A percentile compares a stretch with the other conserved stretches of the same genome.
Conservation (phyloP, 768 basidiomycete genomes). For the Rhodotorula toruloides region DNA sequence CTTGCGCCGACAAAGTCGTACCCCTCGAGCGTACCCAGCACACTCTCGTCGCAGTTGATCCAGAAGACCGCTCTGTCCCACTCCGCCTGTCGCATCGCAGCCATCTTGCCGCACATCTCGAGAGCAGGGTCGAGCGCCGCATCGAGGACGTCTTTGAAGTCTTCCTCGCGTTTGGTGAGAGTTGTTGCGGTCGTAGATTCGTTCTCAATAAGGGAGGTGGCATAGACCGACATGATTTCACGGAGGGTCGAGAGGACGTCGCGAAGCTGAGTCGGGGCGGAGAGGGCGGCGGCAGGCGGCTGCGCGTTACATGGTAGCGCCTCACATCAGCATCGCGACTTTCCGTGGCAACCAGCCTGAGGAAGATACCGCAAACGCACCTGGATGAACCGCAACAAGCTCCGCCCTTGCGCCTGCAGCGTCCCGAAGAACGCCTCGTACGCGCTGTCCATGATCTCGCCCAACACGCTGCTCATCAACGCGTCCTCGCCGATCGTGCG, state of each 20-base stretch:
- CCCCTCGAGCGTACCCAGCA: conserved; percentile 58
- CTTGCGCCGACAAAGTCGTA: conserved; percentile 60
- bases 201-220: conserved; percentile 71
- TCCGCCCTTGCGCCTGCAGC: conserved; percentile 74
- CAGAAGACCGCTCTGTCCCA: conserved; percentile 84
- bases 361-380: conserved; percentile 42
- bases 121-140: conserved; percentile 79
- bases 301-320: conserved; percentile 16
- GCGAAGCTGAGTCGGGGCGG: conserved; percentile 71
- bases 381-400: conserved; percentile 52
- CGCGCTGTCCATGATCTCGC: conserved; percentile 73
- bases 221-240: conserved; percentile 83
- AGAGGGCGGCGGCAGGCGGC: conserved; percentile 59
- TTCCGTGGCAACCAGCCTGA: conserved; percentile 47
- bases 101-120: conserved; percentile 63
- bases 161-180: conserved; percentile 45
- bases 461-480: conserved; percentile 64
- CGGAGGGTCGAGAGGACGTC: conserved; percentile 78
- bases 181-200: conserved; percentile 48
- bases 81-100: conserved; percentile 54
- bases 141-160: conserved; percentile 70
- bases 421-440: conserved; percentile 83
- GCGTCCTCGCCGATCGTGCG: conserved; percentile 84
- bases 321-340: background rate
- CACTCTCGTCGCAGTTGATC: conserved; percentile 76